Base-by-base conservation (phyloP, 2,329 filamentous ascomycete genomes). In the Colletotrichum abscissum region DNA sequence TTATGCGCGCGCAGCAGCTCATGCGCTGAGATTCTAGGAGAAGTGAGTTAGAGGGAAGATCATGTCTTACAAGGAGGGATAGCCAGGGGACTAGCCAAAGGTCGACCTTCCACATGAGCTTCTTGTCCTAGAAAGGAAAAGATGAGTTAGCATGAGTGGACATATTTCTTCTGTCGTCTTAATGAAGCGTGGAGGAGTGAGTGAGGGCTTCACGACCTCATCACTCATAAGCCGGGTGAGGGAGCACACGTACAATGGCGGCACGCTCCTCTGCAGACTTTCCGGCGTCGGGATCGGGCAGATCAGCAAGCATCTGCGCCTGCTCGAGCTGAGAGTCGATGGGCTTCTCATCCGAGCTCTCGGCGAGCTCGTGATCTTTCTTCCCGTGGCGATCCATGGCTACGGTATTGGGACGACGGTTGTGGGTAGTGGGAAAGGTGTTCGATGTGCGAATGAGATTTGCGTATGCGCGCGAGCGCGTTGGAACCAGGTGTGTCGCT, bases 201-300 rank as follows among this genome's bases (percentile, higher is more conserved):
- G 1, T 16, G 7, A 19, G 14, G 49, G 19, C 16, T 16, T 12
- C n/a, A 33, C 11, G 19, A 4, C 8, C 7, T 24, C 19, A 3
- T 54, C n/a, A 49, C 16, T 19, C 28, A 65, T 46, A 24, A 22
- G 4, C 42, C 16, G 42, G 42, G 42, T 1, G 5, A n/a, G 49
- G 30, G 35, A n/a, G 7, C 16, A n/a, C 24, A 82, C 88, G 75
- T 83, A 94, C 92, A 77, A 90, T 88, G 62, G 82, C 86, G 30
- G 88, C 88, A 75, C 84, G 88, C 79, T 94, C 92, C 75, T 90
- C 91, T 1, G 88, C 88, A 52, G 87, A 91, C 76, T 93, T 82
- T 8, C 90, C 90, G 60, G 88, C 91, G 81, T 95, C 93, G 7
- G 83, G 84, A 65, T 86, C 82, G 2, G 80, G 80, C 0, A 81